Evolutionary conservation across 2,329 filamentous ascomycete genomes (phyloP).

Genomic region (Lachnellula suecica): DNA sequence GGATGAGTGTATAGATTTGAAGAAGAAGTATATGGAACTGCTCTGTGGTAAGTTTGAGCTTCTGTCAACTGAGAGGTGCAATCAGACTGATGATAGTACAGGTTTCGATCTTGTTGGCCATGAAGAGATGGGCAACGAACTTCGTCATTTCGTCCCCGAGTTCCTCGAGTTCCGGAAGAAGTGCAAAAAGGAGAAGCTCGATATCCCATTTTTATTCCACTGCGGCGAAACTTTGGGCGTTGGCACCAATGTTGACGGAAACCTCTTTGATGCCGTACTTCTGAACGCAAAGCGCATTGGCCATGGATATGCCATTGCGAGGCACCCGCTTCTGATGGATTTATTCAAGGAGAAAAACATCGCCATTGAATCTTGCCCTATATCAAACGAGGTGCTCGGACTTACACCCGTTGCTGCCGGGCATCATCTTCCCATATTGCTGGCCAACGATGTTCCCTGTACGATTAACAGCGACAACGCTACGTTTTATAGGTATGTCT

Average conservation of each 20-base stretch:
- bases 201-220: constrained; percentile 74
- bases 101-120: constrained; percentile 69
- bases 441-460: constrained; percentile 73
- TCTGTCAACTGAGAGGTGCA: background rate
- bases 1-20: constrained; percentile 61
- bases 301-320: constrained; percentile 68
- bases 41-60: constrained; percentile 57
- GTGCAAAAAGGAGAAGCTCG: constrained; percentile 47
- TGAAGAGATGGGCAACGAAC: constrained; percentile 63
- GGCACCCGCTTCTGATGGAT: constrained; percentile 65
- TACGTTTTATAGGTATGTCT: constrained; percentile 64
- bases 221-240: constrained; percentile 73
- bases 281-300: constrained; percentile 69
- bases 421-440: constrained; percentile 65
- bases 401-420: constrained; percentile 64
- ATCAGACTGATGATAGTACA: constrained; percentile 29
- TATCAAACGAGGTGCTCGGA: constrained; percentile 74
- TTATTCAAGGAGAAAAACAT: constrained; percentile 62
- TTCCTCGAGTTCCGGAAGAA: constrained; percentile 55
- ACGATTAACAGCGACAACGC: constrained; percentile 76
- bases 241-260: constrained; percentile 63
- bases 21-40: constrained; percentile 53
- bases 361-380: constrained; percentile 75
- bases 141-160: constrained; percentile 53
- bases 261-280: constrained; percentile 67